Conservation (phyloP, 345 rosid genomes). For the Ceriops tagal region DNA sequence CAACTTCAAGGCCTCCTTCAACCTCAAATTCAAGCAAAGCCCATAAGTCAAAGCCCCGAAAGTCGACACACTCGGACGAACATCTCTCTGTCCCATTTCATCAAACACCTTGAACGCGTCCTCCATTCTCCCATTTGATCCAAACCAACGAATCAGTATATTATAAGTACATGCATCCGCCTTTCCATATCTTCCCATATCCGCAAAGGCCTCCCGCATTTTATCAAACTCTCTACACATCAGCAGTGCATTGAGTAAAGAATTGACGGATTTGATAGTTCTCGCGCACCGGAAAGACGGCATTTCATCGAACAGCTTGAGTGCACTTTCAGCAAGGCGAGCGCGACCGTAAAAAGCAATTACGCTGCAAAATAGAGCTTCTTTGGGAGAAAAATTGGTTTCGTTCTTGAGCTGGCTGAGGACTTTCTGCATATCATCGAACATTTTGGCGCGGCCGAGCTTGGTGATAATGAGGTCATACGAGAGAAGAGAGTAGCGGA, state of each 20-base stretch:
- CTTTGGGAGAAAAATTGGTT: constrained; percentile 42
- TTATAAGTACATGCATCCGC: constrained; percentile 80
- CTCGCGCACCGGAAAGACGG: constrained; percentile 48
- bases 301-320: constrained; percentile 62
- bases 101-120: constrained; percentile 53
- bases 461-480: constrained; percentile 76
- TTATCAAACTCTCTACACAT: constrained; percentile 40
- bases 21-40: constrained; percentile 43
- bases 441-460: constrained; percentile 78
- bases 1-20: constrained; percentile 64
- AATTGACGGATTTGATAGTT: constrained; percentile 56
- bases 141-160: constrained; percentile 47
- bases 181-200: constrained; percentile 33
- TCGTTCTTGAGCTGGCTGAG: constrained; percentile 58
- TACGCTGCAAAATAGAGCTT: constrained; percentile 60
- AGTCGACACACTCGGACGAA: constrained; percentile 48
- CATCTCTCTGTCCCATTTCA: constrained; percentile 55
- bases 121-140: constrained; percentile 35
- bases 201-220: constrained; percentile 34
- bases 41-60: constrained; percentile 56
- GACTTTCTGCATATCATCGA: constrained; percentile 53
- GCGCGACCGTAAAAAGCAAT: constrained; percentile 57
- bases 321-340: constrained; percentile 42
- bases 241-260: constrained; percentile 50
- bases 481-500: constrained; percentile 55